Conservation (phyloP, 2,329 filamentous ascomycete genomes). For the Ambrosiella xylebori region DNA sequence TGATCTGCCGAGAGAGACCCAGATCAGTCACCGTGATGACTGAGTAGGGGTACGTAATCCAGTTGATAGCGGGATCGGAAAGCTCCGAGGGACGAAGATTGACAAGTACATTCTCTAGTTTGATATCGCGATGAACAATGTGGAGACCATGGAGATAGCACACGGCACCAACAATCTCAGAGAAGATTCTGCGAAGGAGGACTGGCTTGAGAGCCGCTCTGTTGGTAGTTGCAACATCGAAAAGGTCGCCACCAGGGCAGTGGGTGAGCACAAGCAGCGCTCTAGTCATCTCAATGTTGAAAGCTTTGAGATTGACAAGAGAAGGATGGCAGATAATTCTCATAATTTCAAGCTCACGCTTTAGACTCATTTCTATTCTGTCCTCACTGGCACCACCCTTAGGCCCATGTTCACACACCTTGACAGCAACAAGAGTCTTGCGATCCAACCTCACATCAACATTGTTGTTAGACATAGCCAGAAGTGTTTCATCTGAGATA, state of each 20-base stretch:
- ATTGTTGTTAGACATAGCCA: conserved; percentile 18
- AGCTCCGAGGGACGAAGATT: conserved; percentile 59
- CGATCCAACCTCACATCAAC: conserved; percentile 29
- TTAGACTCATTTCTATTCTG: conserved; percentile 79
- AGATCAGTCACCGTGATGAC: conserved; percentile 82
- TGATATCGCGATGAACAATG: conserved; percentile 94
- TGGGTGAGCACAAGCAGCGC: conserved; percentile 80
- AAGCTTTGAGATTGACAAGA: conserved; percentile 78
- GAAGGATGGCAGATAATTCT: conserved; percentile 76
- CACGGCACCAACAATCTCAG: conserved; percentile 73
- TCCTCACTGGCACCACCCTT: conserved; percentile 87
- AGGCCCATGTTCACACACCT: conserved; percentile 87
- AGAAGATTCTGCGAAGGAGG: conserved; percentile 70
- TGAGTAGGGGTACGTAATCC: conserved; percentile 60
- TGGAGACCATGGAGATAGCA: conserved; percentile 67
- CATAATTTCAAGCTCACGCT: conserved; percentile 89
- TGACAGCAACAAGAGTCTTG: conserved; percentile 81
- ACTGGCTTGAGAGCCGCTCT: conserved; percentile 47
- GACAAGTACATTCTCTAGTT: conserved; percentile 89
- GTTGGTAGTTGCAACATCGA: conserved; percentile 70
- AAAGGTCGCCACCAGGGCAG: conserved; percentile 85
- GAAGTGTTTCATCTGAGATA: conserved; percentile 25
- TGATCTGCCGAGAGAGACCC: conserved; percentile 71
- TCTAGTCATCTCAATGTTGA: conserved; percentile 66
- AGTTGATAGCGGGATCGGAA: conserved; percentile 44